phyloP scores from a whole-genome alignment of 306 rosid genomes.

The Pueraria montana region DNA sequence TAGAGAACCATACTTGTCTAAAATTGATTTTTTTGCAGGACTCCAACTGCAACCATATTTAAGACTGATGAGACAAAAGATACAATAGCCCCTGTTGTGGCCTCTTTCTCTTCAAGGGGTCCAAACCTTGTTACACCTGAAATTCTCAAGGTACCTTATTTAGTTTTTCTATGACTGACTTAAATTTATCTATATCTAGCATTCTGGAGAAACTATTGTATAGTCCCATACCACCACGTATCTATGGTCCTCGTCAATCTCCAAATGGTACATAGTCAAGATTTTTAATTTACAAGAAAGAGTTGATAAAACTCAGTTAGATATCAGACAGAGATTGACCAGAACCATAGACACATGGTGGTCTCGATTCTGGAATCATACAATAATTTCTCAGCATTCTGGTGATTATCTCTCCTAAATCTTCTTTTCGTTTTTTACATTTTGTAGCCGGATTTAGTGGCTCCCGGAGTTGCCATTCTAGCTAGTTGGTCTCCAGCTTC shows the following conservation, averaged over 20 bases:
- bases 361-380: too few species aligned
- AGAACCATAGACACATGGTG: neutral
- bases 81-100: constrained; percentile 49
- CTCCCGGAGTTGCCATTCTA: constrained; percentile 58
- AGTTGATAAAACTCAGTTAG: neutral
- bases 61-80: constrained; percentile 37
- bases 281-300: neutral
- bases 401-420: neutral
- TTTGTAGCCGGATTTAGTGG: constrained; percentile 51
- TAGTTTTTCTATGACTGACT: neutral
- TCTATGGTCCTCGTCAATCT: neutral
- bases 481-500: constrained; percentile 58
- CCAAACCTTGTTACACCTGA: constrained; percentile 44
- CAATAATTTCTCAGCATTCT: neutral
- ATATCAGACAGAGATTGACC: neutral
- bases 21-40: neutral
- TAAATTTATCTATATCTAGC: neutral
- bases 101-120: constrained; percentile 56
- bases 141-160: constrained; percentile 54
- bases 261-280: neutral
- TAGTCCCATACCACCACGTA: neutral
- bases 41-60: constrained; percentile 51
- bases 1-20: neutral
- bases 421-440: neutral
- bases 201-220: neutral